Evolutionary conservation across 495 filamentous ascomycete species (phyloP).

Genomic region (Friedmanniomyces simplex): DNA sequence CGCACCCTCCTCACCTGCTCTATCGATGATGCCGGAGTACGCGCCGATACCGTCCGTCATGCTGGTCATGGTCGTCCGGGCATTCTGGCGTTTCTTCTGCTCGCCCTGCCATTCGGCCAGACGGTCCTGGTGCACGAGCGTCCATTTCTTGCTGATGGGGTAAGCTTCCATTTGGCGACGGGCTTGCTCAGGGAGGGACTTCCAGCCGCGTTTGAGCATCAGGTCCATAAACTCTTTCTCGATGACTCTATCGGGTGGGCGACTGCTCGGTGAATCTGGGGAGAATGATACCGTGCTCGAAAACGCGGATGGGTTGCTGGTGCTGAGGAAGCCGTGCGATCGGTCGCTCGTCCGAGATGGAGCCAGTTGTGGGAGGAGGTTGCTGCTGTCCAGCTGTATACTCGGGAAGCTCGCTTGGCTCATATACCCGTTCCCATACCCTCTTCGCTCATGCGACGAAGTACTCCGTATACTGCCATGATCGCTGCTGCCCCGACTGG

Average conservation of each 20-base stretch:
- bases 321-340: conserved; percentile 14
- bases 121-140: conserved; percentile 87
- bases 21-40: conserved; percentile 52
- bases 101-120: conserved; percentile 89
- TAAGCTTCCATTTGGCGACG: conserved; percentile 92
- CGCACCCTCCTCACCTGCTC: conserved; percentile 85
- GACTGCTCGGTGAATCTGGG: conserved; percentile 53
- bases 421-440: background rate
- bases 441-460: conserved; percentile 24
- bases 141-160: conserved; percentile 91
- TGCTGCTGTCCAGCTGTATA: conserved; percentile 20
- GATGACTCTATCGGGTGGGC: conserved; percentile 71
- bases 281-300: conserved; percentile 40
- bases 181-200: conserved; percentile 92
- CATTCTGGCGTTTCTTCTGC: conserved; percentile 70
- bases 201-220: conserved; percentile 97
- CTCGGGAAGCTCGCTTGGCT: conserved; percentile 24
- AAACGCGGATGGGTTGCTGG: conserved; percentile 31
- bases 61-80: conserved; percentile 49
- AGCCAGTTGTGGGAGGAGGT: conserved; percentile 4
- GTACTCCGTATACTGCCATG: conserved; percentile 50
- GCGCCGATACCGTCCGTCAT: conserved; percentile 38
- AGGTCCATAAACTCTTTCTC: conserved; percentile 84
- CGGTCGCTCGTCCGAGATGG: conserved; percentile 15
- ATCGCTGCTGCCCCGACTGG: conserved; percentile 44